Conservation (phyloP, 306 rosid species). For the Herpetospermum pedunculosum region DNA sequence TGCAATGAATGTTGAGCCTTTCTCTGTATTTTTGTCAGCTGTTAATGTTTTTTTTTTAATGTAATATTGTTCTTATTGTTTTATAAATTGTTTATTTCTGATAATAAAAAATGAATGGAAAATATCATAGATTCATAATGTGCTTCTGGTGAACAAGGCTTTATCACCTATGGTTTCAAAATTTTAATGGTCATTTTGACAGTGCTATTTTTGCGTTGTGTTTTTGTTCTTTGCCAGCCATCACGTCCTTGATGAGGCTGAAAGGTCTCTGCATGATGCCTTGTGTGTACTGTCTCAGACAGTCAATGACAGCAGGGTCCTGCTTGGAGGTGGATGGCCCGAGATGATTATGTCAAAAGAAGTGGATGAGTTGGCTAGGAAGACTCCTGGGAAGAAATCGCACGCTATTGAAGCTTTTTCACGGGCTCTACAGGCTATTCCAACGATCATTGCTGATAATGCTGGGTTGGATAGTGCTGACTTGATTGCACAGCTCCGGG, state of each 20-base stretch:
- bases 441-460: slow-evolving; percentile 89
- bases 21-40: not conserved
- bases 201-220: not conserved
- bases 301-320: slow-evolving; percentile 80
- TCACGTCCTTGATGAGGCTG: slow-evolving; percentile 95
- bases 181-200: not conserved
- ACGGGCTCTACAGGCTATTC: slow-evolving; percentile 73
- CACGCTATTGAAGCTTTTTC: slow-evolving; percentile 97
- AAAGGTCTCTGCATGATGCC: slow-evolving; percentile 97
- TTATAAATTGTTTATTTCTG: not conserved
- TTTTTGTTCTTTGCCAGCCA: slow-evolving; percentile 43
- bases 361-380: slow-evolving; percentile 78
- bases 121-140: not conserved
- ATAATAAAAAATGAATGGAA: not conserved
- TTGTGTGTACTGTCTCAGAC: slow-evolving; percentile 95
- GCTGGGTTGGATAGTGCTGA: slow-evolving; percentile 99
- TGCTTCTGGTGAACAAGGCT: not conserved
- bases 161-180: not conserved
- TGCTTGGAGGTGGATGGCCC: slow-evolving; percentile 98
- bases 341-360: slow-evolving; percentile 97
- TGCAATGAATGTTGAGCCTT: too few species aligned
- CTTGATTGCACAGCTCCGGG: slow-evolving; percentile 87
- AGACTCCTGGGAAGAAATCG: slow-evolving; percentile 90
- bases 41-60: not conserved
- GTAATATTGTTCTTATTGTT: not conserved